These are phyloP conservation scores for Dalbergia cochinchinensis DNA, from an alignment of 306 rosid genomes.

Conservation along the genomic window DNA sequence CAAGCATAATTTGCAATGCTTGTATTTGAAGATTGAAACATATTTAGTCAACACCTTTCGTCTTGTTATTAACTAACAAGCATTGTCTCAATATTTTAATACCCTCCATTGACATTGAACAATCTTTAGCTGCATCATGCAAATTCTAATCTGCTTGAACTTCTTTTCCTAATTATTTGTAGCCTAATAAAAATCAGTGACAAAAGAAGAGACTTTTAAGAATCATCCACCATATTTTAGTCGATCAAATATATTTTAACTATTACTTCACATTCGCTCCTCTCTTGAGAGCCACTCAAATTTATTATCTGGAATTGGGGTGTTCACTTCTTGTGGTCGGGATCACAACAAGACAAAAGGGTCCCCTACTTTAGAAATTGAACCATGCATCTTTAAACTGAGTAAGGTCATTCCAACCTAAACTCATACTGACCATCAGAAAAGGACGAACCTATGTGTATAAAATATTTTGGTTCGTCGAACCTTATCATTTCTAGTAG, in stretches of 20 bases:
- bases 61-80: constrained; percentile 1
- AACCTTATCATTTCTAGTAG: constrained; percentile 22
- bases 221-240: background rate
- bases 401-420: constrained; percentile 1
- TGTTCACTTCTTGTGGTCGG: constrained; percentile 39
- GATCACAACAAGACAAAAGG: constrained; percentile 18
- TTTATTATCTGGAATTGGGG: background rate
- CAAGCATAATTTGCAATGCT: constrained; percentile 26
- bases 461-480: background rate
- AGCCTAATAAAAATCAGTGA: background rate
- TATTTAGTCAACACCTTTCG: constrained; percentile 8
- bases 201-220: no score
- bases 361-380: constrained; percentile 26
- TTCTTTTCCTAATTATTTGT: background rate
- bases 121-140: constrained; percentile 10
- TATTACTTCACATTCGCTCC: constrained; percentile 2
- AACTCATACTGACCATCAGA: constrained; percentile 12
- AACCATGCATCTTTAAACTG: constrained; percentile 4
- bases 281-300: constrained; percentile 10
- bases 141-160: background rate
- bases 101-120: background rate
- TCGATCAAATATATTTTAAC: background rate
- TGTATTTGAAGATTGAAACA: constrained; percentile 14
- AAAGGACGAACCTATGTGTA: constrained; percentile 16
- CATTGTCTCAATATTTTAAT: background rate